Evolutionary conservation across 148 eudicot species (phyloP).

Genomic region (Vaccinium corymbosum): DNA sequence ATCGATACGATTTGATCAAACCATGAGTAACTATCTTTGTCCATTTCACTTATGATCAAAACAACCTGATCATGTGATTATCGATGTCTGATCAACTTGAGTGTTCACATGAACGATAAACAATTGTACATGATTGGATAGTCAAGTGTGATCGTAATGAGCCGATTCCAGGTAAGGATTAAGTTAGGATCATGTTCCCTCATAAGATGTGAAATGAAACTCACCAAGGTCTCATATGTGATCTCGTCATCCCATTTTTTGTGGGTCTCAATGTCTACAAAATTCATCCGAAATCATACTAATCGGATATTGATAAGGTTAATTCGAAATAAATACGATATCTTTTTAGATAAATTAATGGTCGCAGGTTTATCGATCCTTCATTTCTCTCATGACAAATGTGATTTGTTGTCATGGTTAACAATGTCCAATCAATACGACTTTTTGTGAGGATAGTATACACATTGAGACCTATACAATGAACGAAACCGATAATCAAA

Average conservation of each 20-base stretch:
- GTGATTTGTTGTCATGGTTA: neutral
- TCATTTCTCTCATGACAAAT: neutral
- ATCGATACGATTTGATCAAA: neutral
- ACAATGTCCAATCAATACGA: neutral
- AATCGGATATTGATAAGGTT: neutral
- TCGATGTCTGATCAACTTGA: neutral
- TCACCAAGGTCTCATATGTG: neutral
- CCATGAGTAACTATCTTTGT: neutral
- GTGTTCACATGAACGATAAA: neutral
- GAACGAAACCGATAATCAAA: neutral
- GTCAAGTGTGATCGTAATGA: neutral
- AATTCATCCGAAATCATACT: neutral
- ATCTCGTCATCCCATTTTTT: neutral
- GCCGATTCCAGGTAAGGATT: neutral
- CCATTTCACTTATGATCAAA: neutral
- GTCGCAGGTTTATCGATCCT: neutral
- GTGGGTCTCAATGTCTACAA: neutral
- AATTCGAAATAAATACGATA: neutral
- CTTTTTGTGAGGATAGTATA: neutral
- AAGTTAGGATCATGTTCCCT: neutral
- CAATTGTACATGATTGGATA: neutral
- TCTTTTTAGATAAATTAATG: neutral
- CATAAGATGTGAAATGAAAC: neutral
- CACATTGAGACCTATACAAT: neutral
- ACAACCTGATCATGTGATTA: neutral